Conservation (phyloP, 306 rosid genomes). For the Castanea mollissima region DNA sequence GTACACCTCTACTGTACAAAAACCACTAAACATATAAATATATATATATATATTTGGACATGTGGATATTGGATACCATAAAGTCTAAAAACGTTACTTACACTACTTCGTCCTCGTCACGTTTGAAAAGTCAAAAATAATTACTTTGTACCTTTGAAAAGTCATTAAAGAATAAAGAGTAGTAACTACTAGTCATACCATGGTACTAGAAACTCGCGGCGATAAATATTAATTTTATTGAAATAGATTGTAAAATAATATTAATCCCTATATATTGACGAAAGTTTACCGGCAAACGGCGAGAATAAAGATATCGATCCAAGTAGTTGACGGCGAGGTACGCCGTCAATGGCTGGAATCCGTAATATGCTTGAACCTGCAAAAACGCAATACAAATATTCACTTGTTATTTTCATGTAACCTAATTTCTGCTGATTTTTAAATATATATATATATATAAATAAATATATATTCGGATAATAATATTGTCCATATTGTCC, state of each 20-base stretch:
- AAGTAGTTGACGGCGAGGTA: constrained; percentile 92
- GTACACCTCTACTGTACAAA: not conserved
- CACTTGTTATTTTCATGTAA: too few species aligned
- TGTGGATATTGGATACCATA: not conserved
- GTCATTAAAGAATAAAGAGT: not conserved
- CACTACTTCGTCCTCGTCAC: not conserved
- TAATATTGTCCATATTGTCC: too few species aligned
- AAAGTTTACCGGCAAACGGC: constrained; percentile 77
- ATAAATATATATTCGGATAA: too few species aligned
- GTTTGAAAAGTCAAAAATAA: constrained; percentile 51
- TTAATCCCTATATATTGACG: not conserved
- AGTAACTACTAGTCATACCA: too few species aligned
- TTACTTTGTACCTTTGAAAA: constrained; percentile 26
- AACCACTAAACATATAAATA: not conserved
- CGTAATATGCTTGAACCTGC: constrained; percentile 72
- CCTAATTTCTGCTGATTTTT: too few species aligned
- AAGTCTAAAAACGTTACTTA: too few species aligned
- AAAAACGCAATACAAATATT: not conserved
- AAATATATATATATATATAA: too few species aligned
- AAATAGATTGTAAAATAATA: too few species aligned
- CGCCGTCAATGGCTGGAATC: constrained; percentile 89
- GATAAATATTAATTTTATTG: not conserved
- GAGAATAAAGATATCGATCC: constrained; percentile 84
- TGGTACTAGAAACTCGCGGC: not conserved
- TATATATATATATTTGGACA: constrained; percentile 1